These are phyloP conservation scores for Lactarius deliciosus DNA, from an alignment of 768 basidiomycete species.

Conservation along the genomic window DNA sequence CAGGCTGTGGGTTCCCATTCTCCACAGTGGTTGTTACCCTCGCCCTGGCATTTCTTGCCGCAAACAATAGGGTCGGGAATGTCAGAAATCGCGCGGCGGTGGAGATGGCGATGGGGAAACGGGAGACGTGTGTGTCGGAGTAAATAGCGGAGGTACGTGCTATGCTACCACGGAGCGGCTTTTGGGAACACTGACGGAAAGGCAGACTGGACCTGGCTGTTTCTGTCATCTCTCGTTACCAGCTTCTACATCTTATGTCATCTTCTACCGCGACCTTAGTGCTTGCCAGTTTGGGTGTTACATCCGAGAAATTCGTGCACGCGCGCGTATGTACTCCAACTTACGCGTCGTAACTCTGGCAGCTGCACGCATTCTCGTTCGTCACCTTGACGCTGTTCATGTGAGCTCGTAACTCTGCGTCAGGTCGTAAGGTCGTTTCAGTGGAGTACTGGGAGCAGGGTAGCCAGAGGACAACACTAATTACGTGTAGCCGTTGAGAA, in stretches of 20 bases:
- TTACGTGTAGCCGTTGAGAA: constrained; percentile 48
- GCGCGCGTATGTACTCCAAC: constrained; percentile 85
- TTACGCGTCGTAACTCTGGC: constrained; percentile 85
- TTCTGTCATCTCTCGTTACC: constrained; percentile 75
- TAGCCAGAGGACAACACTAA: constrained; percentile 46
- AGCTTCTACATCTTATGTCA: constrained; percentile 71
- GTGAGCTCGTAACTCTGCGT: constrained; percentile 60
- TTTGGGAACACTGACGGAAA: not conserved
- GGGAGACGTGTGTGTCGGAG: constrained; percentile 85
- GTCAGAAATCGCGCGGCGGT: constrained; percentile 73
- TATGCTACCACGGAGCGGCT: not conserved
- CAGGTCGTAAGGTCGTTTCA: constrained; percentile 61
- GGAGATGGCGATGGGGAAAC: constrained; percentile 73
- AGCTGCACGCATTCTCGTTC: constrained; percentile 71
- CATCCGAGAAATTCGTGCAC: constrained; percentile 74
- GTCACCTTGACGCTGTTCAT: constrained; percentile 49
- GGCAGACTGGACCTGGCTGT: constrained; percentile 88
- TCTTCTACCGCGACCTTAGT: constrained; percentile 79
- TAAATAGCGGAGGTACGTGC: constrained; percentile 74
- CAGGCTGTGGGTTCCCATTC: constrained; percentile 84
- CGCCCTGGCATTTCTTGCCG: constrained; percentile 74
- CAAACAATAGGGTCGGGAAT: constrained; percentile 59
- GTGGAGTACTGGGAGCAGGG: constrained; percentile 45
- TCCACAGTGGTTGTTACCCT: constrained; percentile 91
- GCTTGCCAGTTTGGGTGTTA: constrained; percentile 80